These are phyloP conservation scores for Globisporangium perplexum DNA, from an alignment of 352 stramenopile species.

Conservation along the genomic window DNA sequence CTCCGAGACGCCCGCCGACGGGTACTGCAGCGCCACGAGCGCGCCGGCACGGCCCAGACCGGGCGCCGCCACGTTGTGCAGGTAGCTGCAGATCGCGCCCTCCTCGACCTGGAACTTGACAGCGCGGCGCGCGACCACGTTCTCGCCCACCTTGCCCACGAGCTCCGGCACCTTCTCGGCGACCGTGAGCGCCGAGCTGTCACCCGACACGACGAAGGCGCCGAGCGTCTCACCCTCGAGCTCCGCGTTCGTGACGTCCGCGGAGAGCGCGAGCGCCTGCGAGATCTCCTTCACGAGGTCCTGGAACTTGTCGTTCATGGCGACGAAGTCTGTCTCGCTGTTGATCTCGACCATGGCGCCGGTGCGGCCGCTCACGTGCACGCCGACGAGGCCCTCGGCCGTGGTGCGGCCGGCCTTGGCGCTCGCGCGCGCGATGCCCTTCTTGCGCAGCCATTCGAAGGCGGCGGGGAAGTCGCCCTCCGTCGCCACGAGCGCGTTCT, in stretches of 20 bases:
- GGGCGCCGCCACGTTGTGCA: constrained; percentile 73
- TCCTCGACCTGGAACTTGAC: constrained; percentile 64
- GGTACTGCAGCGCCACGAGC: constrained; percentile 87
- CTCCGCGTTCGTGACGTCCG: constrained; percentile 9
- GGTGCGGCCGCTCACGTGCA: constrained; percentile 69
- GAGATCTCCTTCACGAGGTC: constrained; percentile 56
- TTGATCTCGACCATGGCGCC: constrained; percentile 92
- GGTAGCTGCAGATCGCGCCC: constrained; percentile 78
- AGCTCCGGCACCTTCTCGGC: constrained; percentile 69
- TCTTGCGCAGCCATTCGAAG: constrained; percentile 89
- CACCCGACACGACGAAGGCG: constrained; percentile 41
- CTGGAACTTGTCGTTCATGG: constrained; percentile 91
- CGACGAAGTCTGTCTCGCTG: constrained; percentile 94
- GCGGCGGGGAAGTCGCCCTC: constrained; percentile 76
- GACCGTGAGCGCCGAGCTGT: constrained; percentile 27
- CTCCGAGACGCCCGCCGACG: constrained; percentile 30
- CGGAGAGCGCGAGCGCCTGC: constrained; percentile 27
- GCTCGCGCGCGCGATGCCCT: constrained; percentile 75
- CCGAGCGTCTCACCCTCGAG: constrained; percentile 39
- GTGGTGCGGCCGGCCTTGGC: constrained; percentile 75
- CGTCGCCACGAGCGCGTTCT: constrained; percentile 78
- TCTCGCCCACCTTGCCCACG: constrained; percentile 84
- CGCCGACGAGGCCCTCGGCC: constrained; percentile 67
- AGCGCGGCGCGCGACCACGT: constrained; percentile 72
- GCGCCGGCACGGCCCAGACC: constrained; percentile 78